These are phyloP conservation scores for Melastoma malabathricum DNA, from an alignment of 345 rosid species.

Conservation along the genomic window DNA sequence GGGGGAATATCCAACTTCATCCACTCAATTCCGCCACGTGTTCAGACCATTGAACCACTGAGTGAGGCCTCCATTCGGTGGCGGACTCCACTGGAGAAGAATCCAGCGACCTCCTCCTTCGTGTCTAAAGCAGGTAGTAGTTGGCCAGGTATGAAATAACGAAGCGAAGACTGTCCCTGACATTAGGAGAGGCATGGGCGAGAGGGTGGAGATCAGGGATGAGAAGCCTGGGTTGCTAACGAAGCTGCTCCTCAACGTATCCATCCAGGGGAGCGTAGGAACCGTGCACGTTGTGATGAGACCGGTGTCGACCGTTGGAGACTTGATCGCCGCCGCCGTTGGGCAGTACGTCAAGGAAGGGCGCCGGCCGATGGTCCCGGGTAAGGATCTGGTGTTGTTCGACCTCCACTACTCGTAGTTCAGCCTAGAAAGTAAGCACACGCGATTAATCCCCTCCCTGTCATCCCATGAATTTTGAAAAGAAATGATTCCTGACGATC, in stretches of 20 bases:
- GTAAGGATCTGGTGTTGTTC: slow-evolving; percentile 31
- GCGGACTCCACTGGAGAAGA: no score
- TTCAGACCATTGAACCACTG: no score
- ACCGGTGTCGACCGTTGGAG: slow-evolving; percentile 55
- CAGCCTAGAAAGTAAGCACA: slow-evolving; percentile 71
- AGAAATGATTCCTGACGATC: not conserved
- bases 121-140: no score
- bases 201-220: not conserved
- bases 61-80: no score
- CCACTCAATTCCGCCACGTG: no score
- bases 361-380: slow-evolving; percentile 51
- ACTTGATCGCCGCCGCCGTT: slow-evolving; percentile 38
- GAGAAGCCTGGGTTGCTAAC: slow-evolving; percentile 38
- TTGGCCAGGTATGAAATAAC: no score
- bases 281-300: slow-evolving; percentile 62
- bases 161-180: slow-evolving; percentile 64
- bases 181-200: slow-evolving; percentile 11
- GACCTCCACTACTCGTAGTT: slow-evolving; percentile 96
- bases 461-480: not conserved
- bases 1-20: no score
- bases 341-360: slow-evolving; percentile 60
- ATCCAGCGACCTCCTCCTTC: no score
- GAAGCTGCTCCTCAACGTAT: slow-evolving; percentile 76
- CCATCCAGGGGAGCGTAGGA: slow-evolving; percentile 73
- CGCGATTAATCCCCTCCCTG: not conserved